A percentile compares a stretch with the other conserved stretches of the same genome.
These are phyloP conservation scores for Lyophyllum decastes DNA, from an alignment of 768 basidiomycete species.

Conservation along the genomic window DNA sequence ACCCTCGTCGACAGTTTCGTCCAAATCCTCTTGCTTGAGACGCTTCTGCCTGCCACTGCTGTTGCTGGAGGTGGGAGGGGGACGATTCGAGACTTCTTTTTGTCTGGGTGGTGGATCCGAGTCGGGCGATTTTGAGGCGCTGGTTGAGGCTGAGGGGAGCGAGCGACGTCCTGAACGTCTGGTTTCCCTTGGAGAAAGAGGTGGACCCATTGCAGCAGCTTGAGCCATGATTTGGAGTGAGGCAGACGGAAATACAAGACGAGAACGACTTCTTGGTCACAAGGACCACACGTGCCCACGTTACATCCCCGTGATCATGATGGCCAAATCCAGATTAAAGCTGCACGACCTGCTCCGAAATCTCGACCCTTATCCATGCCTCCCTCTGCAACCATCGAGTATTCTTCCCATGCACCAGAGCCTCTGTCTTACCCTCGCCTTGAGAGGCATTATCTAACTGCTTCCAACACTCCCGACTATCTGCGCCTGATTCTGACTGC, in stretches of 20 bases:
- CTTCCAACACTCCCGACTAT: conserved; percentile 79
- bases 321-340: no score
- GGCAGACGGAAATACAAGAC: not conserved
- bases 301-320: no score
- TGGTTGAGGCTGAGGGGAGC: conserved; percentile 63
- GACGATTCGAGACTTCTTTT: conserved; percentile 44
- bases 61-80: conserved; percentile 39
- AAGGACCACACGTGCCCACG: conserved; percentile 17
- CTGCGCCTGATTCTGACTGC: conserved; percentile 85
- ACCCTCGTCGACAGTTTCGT: conserved; percentile 59
- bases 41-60: conserved; percentile 54
- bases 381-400: conserved; percentile 60
- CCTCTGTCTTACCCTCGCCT: conserved; percentile 70
- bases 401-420: conserved; percentile 67
- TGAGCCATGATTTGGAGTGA: conserved; percentile 53
- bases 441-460: conserved; percentile 61
- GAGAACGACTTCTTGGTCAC: no score
- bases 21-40: conserved; percentile 73
- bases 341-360: not conserved
- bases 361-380: conserved; percentile 29
- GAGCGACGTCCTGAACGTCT: conserved; percentile 78
- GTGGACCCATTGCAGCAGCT: conserved; percentile 72
- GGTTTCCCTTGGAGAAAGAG: conserved; percentile 75
- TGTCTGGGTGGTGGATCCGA: conserved; percentile 59
- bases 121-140: conserved; percentile 74